A percentile compares a stretch with the other conserved stretches of the same genome.
phyloP scores from a whole-genome alignment of 305 asterid species.

The Euphrasia arctica region DNA sequence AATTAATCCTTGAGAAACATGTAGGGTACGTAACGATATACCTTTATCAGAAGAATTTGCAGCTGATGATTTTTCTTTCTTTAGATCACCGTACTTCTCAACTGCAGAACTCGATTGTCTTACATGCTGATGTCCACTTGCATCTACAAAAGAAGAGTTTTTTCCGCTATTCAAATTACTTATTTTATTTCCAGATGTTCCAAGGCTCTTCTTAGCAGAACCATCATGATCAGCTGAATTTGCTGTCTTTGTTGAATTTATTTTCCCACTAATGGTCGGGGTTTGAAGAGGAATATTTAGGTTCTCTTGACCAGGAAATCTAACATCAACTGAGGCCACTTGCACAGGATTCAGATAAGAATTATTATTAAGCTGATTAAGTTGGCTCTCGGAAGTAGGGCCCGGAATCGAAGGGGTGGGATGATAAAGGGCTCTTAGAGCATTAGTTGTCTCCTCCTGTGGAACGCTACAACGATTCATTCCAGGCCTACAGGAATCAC shows the following conservation, averaged over 20 bases:
- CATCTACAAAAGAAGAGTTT: constrained; percentile 46
- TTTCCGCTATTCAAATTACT: constrained; percentile 41
- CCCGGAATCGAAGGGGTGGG: constrained; percentile 46
- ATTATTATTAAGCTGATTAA: constrained; percentile 35
- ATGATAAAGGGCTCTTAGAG: constrained; percentile 71
- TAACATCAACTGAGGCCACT: constrained; percentile 42
- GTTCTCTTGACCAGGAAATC: constrained; percentile 41
- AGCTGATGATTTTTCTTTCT: constrained; percentile 44
- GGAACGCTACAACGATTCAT: constrained; percentile 81
- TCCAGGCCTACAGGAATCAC: constrained; percentile 63
- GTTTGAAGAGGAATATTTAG: constrained; percentile 44
- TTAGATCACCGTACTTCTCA: constrained; percentile 41
- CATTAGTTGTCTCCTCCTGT: constrained; percentile 86
- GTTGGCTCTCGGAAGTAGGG: constrained; percentile 48
- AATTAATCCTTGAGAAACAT: constrained; percentile 3
- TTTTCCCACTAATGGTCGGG: constrained; percentile 48
- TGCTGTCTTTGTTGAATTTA: constrained; percentile 50
- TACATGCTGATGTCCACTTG: constrained; percentile 44
- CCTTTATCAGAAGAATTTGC: constrained; percentile 56
- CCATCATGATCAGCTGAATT: constrained; percentile 56
- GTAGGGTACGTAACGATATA: constrained; percentile 32
- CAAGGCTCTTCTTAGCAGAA: constrained; percentile 44
- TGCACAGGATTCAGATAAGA: constrained; percentile 39
- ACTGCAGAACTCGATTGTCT: constrained; percentile 37
- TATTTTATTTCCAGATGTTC: constrained; percentile 38